Evolutionary conservation across 163 green algal genomes (phyloP).

Genomic region (Chlorella variabilis): DNA sequence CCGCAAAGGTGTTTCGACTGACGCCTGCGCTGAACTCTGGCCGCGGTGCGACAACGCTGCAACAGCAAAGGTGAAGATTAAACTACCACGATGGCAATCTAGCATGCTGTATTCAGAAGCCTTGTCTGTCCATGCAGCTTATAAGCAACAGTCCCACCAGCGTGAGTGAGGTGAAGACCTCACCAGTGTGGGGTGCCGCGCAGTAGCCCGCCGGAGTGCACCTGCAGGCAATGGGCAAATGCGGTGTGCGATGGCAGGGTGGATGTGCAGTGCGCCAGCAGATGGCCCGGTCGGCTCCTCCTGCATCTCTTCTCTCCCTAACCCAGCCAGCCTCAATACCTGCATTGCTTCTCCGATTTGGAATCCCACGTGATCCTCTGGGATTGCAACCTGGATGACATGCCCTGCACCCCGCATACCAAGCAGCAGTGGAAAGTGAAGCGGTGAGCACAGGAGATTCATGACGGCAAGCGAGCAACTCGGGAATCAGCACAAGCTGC

Average conservation of each 20-base stretch:
- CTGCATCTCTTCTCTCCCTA: not conserved
- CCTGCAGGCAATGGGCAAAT: constrained; percentile 64
- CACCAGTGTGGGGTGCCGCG: constrained; percentile 84
- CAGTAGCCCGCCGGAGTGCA: constrained; percentile 78
- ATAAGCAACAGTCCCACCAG: no score
- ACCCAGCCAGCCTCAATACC: constrained; percentile 28
- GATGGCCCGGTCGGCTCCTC: no score
- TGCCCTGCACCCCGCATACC: constrained; percentile 20
- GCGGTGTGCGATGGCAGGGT: no score
- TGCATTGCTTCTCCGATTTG: constrained; percentile 83
- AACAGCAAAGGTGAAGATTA: no score
- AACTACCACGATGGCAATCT: no score
- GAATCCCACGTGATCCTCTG: constrained; percentile 76
- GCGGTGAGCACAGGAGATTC: no score
- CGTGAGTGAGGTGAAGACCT: no score
- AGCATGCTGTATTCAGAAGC: no score
- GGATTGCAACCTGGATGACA: constrained; percentile 71
- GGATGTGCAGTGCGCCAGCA: no score
- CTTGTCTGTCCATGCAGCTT: no score
- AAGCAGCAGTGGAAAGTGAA: not conserved
- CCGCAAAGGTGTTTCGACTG: constrained; percentile 79
- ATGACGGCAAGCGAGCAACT: no score
- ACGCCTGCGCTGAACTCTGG: constrained; percentile 49
- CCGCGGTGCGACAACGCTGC: constrained; percentile 59
- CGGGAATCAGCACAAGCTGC: no score